Percentiles rank a stretch among this genome's conserved stretches.
Conservation (phyloP, 805 yeast genomes). For the Candida quercuum region DNA sequence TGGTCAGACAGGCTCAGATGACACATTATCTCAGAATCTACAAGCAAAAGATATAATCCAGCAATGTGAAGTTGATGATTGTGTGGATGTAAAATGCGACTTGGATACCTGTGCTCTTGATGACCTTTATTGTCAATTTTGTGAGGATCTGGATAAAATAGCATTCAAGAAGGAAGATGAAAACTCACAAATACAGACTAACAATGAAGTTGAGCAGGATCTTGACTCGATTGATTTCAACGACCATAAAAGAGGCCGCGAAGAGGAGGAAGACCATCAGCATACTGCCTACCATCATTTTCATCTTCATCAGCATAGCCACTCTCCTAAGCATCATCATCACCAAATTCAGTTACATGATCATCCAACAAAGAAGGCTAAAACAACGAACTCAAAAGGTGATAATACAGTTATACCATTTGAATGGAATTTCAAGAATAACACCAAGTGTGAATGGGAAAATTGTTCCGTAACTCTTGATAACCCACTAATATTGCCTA, state of each 20-base stretch:
- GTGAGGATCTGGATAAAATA: slow-evolving; percentile 16
- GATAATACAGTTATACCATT: slow-evolving; percentile 14
- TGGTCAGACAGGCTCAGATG: too few species aligned
- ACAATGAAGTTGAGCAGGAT: slow-evolving; percentile 7
- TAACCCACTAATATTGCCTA: slow-evolving; percentile 36
- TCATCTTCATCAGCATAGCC: slow-evolving; percentile 7
- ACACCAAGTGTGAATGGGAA: slow-evolving; percentile 63
- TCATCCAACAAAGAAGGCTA: slow-evolving; percentile 20
- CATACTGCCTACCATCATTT: slow-evolving; percentile 20
- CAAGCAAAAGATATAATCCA: slow-evolving; percentile 5
- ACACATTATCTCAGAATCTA: too few species aligned
- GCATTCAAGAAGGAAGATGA: slow-evolving; percentile 8
- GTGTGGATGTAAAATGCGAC: slow-evolving; percentile 24
- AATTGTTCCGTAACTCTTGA: slow-evolving; percentile 44
- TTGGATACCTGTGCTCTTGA: slow-evolving; percentile 26
- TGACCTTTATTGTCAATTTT: slow-evolving; percentile 28
- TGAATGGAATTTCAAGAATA: slow-evolving; percentile 28
- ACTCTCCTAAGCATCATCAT: slow-evolving; percentile 31
- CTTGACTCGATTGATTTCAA: too few species aligned
- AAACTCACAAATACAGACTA: slow-evolving; percentile 7
- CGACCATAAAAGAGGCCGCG: slow-evolving; percentile 11
- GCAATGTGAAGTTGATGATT: slow-evolving; percentile 17
- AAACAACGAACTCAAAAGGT: slow-evolving; percentile 1
- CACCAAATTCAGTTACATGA: slow-evolving; percentile 32
- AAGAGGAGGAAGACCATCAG: slow-evolving; percentile 16